Percentiles rank a stretch among this genome's conserved stretches.
These are phyloP conservation scores for Rostrohypoxylon terebratum DNA, from an alignment of 495 filamentous ascomycete genomes.

Conservation along the genomic window DNA sequence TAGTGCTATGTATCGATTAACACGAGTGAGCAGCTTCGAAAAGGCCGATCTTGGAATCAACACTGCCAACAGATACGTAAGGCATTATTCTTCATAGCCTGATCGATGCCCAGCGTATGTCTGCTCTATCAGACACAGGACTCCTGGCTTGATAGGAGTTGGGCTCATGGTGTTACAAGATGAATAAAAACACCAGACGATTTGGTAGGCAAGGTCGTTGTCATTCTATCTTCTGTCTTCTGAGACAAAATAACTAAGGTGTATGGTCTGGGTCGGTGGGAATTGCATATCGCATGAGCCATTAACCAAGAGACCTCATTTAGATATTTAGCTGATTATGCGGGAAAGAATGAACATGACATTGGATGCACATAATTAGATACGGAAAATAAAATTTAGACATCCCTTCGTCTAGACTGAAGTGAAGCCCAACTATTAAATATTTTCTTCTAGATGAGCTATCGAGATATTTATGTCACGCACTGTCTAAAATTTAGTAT, in stretches of 20 bases:
- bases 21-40: constrained; percentile 8
- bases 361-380: background rate
- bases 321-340: background rate
- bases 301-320: background rate
- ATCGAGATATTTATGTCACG: background rate
- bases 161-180: constrained; percentile 16
- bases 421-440: background rate
- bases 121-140: background rate
- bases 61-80: constrained; percentile 5
- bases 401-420: background rate
- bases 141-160: constrained; percentile 8
- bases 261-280: background rate
- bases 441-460: background rate
- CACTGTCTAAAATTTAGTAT: too few relatives aligned
- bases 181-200: constrained; percentile 11
- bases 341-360: background rate
- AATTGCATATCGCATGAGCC: background rate
- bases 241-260: background rate
- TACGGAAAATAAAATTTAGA: background rate
- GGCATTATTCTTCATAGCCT: constrained; percentile 21
- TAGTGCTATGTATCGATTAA: constrained; percentile 3
- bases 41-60: background rate
- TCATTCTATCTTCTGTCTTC: constrained; percentile 9
- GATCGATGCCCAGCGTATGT: constrained; percentile 32
- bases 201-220: background rate